These are phyloP conservation scores for Trypanosoma conorhini DNA, from an alignment of 208 protist genomes.

Conservation along the genomic window DNA sequence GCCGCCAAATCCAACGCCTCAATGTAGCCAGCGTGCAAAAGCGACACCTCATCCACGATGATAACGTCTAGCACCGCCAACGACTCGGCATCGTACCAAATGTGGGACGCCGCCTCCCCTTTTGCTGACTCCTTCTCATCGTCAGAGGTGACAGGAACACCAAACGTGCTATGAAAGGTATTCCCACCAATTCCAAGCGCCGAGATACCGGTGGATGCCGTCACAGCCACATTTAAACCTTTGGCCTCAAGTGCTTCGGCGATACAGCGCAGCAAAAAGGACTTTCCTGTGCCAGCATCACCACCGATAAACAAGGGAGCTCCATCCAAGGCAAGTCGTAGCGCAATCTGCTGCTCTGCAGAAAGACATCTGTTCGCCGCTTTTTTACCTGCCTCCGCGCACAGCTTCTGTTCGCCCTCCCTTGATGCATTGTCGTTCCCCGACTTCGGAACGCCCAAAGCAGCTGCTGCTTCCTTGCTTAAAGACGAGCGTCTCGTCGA, in stretches of 20 bases:
- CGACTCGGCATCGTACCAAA: slow-evolving; percentile 25
- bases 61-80: slow-evolving; percentile 52
- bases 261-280: slow-evolving; percentile 52
- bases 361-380: slow-evolving; percentile 8
- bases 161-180: slow-evolving; percentile 81
- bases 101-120: not conserved
- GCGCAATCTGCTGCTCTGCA: slow-evolving; percentile 38
- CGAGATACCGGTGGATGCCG: slow-evolving; percentile 65
- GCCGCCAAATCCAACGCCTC: slow-evolving; percentile 46
- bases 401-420: not conserved
- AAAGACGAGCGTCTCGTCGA: not conserved
- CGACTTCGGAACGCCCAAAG: not conserved
- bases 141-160: slow-evolving; percentile 35
- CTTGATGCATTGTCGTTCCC: not conserved
- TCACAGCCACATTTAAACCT: slow-evolving; percentile 47
- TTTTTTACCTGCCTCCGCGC: not conserved
- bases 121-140: slow-evolving; percentile 12
- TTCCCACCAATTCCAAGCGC: slow-evolving; percentile 70
- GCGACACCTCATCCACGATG: slow-evolving; percentile 83
- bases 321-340: slow-evolving; percentile 45
- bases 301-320: slow-evolving; percentile 70
- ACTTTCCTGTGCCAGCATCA: slow-evolving; percentile 76
- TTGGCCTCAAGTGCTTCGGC: slow-evolving; percentile 21
- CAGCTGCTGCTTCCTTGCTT: not conserved
- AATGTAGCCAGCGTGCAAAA: slow-evolving; percentile 60